Conservation (phyloP, 2,329 filamentous ascomycete species). For the Colletotrichum orchidophilum region DNA sequence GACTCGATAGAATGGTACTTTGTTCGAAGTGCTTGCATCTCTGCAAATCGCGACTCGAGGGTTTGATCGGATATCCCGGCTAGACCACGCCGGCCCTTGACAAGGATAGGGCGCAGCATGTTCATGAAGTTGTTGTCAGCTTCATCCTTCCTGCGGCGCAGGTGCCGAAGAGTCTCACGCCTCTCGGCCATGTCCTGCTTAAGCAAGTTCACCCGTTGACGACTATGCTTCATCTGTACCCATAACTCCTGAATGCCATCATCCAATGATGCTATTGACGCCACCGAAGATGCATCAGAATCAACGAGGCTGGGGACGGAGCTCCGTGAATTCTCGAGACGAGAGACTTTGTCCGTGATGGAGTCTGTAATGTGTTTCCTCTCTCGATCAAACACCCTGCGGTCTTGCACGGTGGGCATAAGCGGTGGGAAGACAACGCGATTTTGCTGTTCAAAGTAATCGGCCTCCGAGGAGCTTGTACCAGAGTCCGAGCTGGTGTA, state of each 20-base stretch:
- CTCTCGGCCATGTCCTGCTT: constrained; percentile 44
- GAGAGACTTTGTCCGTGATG: constrained; percentile 47
- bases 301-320: constrained; percentile 27
- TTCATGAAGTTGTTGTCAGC: constrained; percentile 53
- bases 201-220: constrained; percentile 41
- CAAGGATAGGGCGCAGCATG: constrained; percentile 47
- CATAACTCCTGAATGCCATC: constrained; percentile 46
- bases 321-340: constrained; percentile 41
- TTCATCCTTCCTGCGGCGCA: constrained; percentile 45
- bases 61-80: constrained; percentile 36
- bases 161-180: constrained; percentile 42
- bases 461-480: constrained; percentile 15
- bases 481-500: constrained; percentile 9
- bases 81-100: constrained; percentile 38
- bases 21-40: constrained; percentile 49
- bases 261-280: constrained; percentile 25
- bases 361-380: constrained; percentile 38
- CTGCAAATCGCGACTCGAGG: constrained; percentile 43
- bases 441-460: constrained; percentile 22
- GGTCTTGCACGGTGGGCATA: constrained; percentile 24
- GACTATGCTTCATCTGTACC: constrained; percentile 47
- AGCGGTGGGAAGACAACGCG: constrained; percentile 26
- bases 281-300: constrained; percentile 20
- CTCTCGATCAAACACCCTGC: neutral
- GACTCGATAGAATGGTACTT: constrained; percentile 49